A percentile compares a stretch with the other conserved stretches of the same genome.
phyloP scores from a whole-genome alignment of 2,329 filamentous ascomycete species.

The Chaetomium sp. region DNA sequence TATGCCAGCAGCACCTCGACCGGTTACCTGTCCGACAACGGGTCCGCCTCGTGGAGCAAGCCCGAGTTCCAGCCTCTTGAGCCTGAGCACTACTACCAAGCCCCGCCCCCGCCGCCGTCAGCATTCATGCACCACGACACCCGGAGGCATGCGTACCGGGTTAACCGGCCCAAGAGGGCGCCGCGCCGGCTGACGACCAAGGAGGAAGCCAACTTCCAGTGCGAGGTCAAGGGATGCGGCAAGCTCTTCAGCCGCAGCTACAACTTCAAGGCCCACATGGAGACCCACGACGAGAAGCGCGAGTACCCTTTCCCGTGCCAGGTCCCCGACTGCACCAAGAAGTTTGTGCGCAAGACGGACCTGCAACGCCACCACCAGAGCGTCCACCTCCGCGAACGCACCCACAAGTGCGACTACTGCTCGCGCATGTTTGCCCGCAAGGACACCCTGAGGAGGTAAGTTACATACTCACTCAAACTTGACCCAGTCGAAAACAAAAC shows the following conservation, averaged over 20 bases:
- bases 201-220: slow-evolving; percentile 66
- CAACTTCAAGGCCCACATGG: slow-evolving; percentile 81
- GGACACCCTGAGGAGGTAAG: slow-evolving; percentile 74
- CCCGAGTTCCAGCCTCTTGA: slow-evolving; percentile 33
- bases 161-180: slow-evolving; percentile 30
- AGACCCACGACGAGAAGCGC: slow-evolving; percentile 70
- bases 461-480: background rate
- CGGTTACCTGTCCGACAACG: slow-evolving; percentile 34
- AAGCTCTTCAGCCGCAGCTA: slow-evolving; percentile 77
- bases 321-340: slow-evolving; percentile 59
- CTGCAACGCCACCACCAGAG: slow-evolving; percentile 56
- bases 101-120: slow-evolving; percentile 18
- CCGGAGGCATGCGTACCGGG: slow-evolving; percentile 24
- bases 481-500: background rate
- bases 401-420: slow-evolving; percentile 66
- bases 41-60: slow-evolving; percentile 33
- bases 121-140: slow-evolving; percentile 25
- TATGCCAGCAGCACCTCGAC: slow-evolving; percentile 27
- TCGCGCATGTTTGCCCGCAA: slow-evolving; percentile 67
- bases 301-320: slow-evolving; percentile 65
- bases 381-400: slow-evolving; percentile 68
- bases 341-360: slow-evolving; percentile 79
- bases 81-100: slow-evolving; percentile 30
- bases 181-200: slow-evolving; percentile 53
- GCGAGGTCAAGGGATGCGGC: slow-evolving; percentile 62